These are phyloP conservation scores for Paspalum vaginatum DNA, from an alignment of 176 grass and related monocot genomes.

Conservation along the genomic window DNA sequence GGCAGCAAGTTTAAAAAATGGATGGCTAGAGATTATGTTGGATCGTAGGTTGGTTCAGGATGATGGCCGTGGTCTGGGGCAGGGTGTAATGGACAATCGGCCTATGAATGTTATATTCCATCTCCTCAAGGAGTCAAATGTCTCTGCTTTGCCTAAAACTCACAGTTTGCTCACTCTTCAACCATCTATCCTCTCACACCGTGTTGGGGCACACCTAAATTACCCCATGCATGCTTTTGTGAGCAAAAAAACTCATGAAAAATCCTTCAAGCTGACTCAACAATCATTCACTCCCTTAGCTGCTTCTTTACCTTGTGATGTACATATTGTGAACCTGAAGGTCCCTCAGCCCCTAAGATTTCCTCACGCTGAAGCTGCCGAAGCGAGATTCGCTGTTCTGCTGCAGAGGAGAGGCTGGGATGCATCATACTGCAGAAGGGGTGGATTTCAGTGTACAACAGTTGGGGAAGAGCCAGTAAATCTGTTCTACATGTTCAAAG, in stretches of 20 bases:
- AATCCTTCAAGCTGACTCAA: constrained; percentile 52
- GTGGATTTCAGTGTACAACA: constrained; percentile 69
- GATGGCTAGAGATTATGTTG: constrained; percentile 98
- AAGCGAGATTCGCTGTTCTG: constrained; percentile 66
- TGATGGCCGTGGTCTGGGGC: constrained; percentile 90
- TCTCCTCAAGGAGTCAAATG: constrained; percentile 79
- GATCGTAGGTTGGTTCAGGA: constrained; percentile 86
- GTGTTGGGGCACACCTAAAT: constrained; percentile 71
- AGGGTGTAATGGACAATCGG: constrained; percentile 92
- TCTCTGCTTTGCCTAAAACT: constrained; percentile 71
- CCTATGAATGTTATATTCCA: constrained; percentile 88
- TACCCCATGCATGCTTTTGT: constrained; percentile 90
- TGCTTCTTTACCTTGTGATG: constrained; percentile 80
- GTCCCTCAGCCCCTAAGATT: constrained; percentile 89
- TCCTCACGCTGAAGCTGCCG: constrained; percentile 49
- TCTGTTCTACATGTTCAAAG: constrained; percentile 97
- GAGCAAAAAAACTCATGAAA: constrained; percentile 58
- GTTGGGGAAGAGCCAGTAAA: constrained; percentile 76
- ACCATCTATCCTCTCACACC: constrained; percentile 88
- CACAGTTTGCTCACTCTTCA: constrained; percentile 73
- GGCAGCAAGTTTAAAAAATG: constrained; percentile 85
- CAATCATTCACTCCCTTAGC: constrained; percentile 72
- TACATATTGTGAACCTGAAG: constrained; percentile 91
- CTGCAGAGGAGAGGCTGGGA: constrained; percentile 95
- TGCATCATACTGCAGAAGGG: constrained; percentile 77